Evolutionary conservation across 2,329 filamentous ascomycete genomes (phyloP).

Genomic region (Magnaporthiopsis poae): DNA sequence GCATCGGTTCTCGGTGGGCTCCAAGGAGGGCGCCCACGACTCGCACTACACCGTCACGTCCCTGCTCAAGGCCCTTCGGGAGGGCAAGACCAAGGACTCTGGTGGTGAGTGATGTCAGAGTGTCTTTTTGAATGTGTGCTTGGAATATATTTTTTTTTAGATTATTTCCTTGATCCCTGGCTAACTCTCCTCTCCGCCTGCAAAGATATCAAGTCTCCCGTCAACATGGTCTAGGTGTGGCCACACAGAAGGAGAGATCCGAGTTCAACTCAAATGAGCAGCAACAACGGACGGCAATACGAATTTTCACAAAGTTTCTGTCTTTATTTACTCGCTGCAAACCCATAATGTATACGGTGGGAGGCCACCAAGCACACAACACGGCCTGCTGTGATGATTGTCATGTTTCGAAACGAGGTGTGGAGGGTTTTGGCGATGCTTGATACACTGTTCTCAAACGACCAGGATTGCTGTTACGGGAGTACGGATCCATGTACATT

Average conservation of each 20-base stretch:
- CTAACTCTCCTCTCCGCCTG: background rate
- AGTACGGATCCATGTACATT: background rate
- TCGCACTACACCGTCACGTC: background rate
- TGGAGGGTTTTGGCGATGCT: background rate
- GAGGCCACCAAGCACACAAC: background rate
- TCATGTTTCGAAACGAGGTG: background rate
- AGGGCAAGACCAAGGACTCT: slow-evolving; percentile 1
- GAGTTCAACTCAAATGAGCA: background rate
- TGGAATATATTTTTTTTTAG: background rate
- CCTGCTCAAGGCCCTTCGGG: background rate
- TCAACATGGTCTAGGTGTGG: background rate
- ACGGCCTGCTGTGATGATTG: background rate
- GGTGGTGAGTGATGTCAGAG: background rate
- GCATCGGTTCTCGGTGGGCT: background rate
- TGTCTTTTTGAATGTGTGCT: background rate
- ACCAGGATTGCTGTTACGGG: background rate
- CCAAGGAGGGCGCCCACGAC: background rate
- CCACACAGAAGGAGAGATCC: background rate
- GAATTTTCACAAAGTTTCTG: background rate
- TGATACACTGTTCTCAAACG: background rate
- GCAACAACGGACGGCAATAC: background rate
- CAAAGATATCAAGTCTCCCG: too few species aligned
- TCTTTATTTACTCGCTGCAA: background rate
- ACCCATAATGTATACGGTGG: background rate
- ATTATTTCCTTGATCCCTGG: background rate